A percentile compares a stretch with the other conserved stretches of the same genome.
phyloP scores from a whole-genome alignment of 2,329 filamentous ascomycete genomes.

The Alternaria sp. region DNA sequence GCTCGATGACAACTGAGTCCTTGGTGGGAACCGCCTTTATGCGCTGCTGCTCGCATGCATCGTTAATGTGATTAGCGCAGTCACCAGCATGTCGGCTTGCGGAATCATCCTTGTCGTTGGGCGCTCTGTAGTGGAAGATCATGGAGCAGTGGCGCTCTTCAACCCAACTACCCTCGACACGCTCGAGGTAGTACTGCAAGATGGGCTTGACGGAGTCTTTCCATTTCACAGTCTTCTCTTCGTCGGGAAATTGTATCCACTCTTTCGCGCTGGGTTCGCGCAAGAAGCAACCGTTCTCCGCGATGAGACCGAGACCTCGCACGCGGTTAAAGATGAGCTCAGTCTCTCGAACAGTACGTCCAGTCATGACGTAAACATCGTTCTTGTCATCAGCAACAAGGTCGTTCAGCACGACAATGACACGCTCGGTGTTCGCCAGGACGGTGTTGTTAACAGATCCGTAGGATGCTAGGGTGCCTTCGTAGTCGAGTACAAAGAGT shows the following conservation, averaged over 20 bases:
- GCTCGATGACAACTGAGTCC: conserved; percentile 82
- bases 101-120: conserved; percentile 72
- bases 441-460: conserved; percentile 85
- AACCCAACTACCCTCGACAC: conserved; percentile 84
- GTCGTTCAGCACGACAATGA: conserved; percentile 81
- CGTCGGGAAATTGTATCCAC: conserved; percentile 82
- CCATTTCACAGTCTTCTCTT: conserved; percentile 74
- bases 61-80: conserved; percentile 93
- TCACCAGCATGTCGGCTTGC: conserved; percentile 84
- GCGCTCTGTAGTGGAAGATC: conserved; percentile 86
- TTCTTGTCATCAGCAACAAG: conserved; percentile 81
- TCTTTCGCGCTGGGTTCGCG: conserved; percentile 69
- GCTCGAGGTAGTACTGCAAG: conserved; percentile 86
- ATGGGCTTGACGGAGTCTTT: conserved; percentile 83
- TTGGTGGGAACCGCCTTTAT: conserved; percentile 85
- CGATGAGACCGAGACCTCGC: conserved; percentile 84
- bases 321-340: conserved; percentile 85
- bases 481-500: conserved; percentile 90
- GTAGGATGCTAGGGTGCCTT: conserved; percentile 89
- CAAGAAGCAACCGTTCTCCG: conserved; percentile 93
- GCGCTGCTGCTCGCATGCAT: conserved; percentile 81
- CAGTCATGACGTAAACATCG: conserved; percentile 92
- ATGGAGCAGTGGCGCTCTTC: conserved; percentile 92
- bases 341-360: conserved; percentile 83
- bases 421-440: conserved; percentile 82